Base-by-base conservation (phyloP, 2,329 filamentous ascomycete genomes). In the Nemania serpens region DNA sequence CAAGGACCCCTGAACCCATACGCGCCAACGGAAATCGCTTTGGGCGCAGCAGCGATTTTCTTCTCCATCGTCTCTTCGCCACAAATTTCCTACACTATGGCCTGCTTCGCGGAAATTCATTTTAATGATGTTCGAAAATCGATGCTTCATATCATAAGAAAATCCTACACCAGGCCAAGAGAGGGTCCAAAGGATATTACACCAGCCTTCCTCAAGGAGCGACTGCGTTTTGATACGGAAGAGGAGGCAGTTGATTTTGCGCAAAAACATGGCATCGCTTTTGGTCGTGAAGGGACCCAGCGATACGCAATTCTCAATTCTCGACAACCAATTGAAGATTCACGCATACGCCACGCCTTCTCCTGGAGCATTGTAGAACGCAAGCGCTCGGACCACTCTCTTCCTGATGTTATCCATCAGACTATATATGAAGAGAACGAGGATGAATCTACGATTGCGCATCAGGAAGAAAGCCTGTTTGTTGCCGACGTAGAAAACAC, bases 101-200 rank as follows among this genome's bases (percentile, higher is more conserved):
- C 86, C 13, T 89, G 87, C 66, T 83, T 90, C 61, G 86, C 86
- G 6, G 87, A 89, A 68, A 84, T 87, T n/a, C 85, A 88, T 68
- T 88, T 90, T 59, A 83, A 84, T 42, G 78, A 81, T 37, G 76
- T 89, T 34, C 84, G 87, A 42, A 84, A 84, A 55, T 79, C 81
- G 12, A 82, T 88, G 15, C 71, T 89, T 17, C 80, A 80, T 55
- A 81, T 82, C 15, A 75, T 89, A 20, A 80, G 83, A 52, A 79
- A 76, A 56, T 79, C 83, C 1, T 84, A 87, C 63, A 78, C 82
- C 1, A 81, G 85, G 58, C 83, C 83, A 22, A 80, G 84, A 61
- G 82, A 83, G 53, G 78, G 81, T 5, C 81, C 85, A 2, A 85
- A 83, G 65, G 86, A 89, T 64, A 81, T 88, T 47, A 88, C 85